Conservation (phyloP, 495 filamentous ascomycete species). For the Penicillium odoratum region DNA sequence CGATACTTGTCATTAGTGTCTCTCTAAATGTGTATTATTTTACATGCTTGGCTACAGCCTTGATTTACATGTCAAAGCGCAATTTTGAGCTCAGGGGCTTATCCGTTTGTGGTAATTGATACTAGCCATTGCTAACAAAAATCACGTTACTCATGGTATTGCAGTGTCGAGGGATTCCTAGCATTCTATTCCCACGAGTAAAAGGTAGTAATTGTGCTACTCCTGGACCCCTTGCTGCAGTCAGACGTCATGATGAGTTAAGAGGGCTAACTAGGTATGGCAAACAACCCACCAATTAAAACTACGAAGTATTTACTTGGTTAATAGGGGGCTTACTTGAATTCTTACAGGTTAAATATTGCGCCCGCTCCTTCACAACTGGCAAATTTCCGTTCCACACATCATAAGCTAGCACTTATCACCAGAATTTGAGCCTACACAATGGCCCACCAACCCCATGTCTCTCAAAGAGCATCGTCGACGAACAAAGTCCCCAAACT, state of each 20-base stretch:
- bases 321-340: not conserved
- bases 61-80: not conserved
- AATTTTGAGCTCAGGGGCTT: not conserved
- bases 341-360: not conserved
- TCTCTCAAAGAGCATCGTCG: slow-evolving; percentile 10
- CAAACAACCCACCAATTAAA: not conserved
- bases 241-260: not conserved
- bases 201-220: not conserved
- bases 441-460: not conserved
- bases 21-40: not conserved
- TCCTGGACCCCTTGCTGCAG: not conserved
- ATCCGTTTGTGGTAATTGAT: no score
- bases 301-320: not conserved
- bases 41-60: not conserved
- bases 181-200: not conserved
- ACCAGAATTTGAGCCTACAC: not conserved
- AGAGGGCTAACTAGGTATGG: not conserved
- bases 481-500: slow-evolving; percentile 9
- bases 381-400: not conserved
- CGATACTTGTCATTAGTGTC: not conserved
- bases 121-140: not conserved
- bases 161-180: not conserved
- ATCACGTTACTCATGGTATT: not conserved
- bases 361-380: not conserved
- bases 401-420: not conserved